Base-by-base conservation (phyloP, 1,284 basidiomycete genomes). In the Caloboletus inedulis region DNA sequence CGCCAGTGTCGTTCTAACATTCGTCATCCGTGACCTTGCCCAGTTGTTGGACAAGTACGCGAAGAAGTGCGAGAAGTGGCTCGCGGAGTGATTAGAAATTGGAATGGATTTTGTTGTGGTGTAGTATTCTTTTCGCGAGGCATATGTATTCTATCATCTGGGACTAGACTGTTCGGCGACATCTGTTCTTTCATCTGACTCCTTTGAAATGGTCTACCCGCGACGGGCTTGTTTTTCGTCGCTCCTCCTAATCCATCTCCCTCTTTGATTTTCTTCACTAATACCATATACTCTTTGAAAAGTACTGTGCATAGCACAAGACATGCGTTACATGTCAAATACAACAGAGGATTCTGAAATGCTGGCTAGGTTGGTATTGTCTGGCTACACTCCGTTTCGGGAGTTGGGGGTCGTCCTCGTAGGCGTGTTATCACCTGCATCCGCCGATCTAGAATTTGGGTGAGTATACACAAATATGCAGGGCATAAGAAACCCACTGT, bases 21-120 rank as follows among this genome's bases (percentile, higher is more conserved):
- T 97, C 70, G 91, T 98, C 57, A 81, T 98, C 63, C 86, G 89
- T 44, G 88, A 91, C 67, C 77, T 91, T 59, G 86, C 87, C 45
- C 84, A 84, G 61, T 76, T 98, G 52, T 77, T 98, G 59, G 95
- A 98, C 76, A 94, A 93, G 73, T 93, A 91, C 68, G 89, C 85
- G 59, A 92, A 92, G 77, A 89, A 89, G 68, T 89, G 88, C 71
- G 89, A 91, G 72, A 90, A 91, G 72, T 90, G 89, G 87, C 77
- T 92, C 39, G 87, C 82, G 36, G 89, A 91, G 65, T 91, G 63
- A 72, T 56, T 62, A 63, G 59, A 62, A 45, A 43, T 37, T 35
- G 59, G 49, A 54, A 42, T 30, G 64, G 62, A 56, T 61, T 64
- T 55, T 56, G 59, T 54, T 59, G 55, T 52, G 63, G 55, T 64